Percentiles rank a stretch among this genome's conserved stretches.
Evolutionary conservation across 2,329 filamentous ascomycete species (phyloP).

Genomic region (Xylariomycetidae sp.): DNA sequence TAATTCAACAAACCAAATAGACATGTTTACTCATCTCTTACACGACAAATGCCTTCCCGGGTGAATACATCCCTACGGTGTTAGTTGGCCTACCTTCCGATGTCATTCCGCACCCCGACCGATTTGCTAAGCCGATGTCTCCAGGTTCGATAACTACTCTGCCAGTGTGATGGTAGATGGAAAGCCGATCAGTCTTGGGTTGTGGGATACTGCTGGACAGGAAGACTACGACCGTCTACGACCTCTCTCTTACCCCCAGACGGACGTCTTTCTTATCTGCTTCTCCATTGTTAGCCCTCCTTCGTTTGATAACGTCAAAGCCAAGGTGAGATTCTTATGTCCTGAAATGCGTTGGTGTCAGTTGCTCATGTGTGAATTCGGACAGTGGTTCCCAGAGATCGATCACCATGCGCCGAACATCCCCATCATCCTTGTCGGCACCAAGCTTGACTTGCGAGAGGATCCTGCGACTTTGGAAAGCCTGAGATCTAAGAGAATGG

Average conservation of each 20-base stretch:
- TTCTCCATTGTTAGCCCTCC: constrained; percentile 98
- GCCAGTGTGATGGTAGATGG: constrained; percentile 99
- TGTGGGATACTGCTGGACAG: constrained; percentile 98
- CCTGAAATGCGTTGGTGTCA: background rate
- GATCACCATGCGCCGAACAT: constrained; percentile 94
- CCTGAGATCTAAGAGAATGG: constrained; percentile 88
- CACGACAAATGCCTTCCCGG: constrained; percentile 99
- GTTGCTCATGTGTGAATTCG: constrained; percentile 7
- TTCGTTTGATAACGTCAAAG: constrained; percentile 98
- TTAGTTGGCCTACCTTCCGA: constrained; percentile 40
- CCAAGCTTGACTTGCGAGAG: constrained; percentile 92
- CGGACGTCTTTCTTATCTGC: constrained; percentile 96
- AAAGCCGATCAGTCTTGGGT: constrained; percentile 90
- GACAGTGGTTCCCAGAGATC: constrained; percentile 93
- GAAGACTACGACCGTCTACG: constrained; percentile 96
- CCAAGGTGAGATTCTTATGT: constrained; percentile 65
- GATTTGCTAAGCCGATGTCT: constrained; percentile 12
- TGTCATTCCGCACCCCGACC: constrained; percentile 4
- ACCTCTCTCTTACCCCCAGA: constrained; percentile 95
- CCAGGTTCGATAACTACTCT: constrained; percentile 96
- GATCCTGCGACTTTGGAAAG: constrained; percentile 77
- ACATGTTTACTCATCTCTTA: constrained; percentile 99
- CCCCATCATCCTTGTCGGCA: constrained; percentile 94
- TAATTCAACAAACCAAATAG: constrained; percentile 43
- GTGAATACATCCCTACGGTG: constrained; percentile 99